A percentile compares a stretch with the other conserved stretches of the same genome.
Conservation (phyloP, 2,329 filamentous ascomycete species). For the Bipolaris victoriae region DNA sequence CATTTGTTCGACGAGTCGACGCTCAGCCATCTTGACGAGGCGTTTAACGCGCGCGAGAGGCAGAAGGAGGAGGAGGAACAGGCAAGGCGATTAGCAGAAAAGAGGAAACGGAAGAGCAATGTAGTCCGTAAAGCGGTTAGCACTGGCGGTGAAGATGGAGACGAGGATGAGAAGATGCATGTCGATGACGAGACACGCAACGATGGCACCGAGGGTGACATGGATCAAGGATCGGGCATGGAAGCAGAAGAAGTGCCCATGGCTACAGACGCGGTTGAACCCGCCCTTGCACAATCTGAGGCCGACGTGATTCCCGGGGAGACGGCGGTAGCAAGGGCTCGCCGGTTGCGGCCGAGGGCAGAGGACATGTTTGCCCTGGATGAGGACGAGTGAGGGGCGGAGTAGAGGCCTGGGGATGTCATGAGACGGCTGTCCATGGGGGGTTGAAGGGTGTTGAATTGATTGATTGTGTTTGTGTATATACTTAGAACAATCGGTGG, state of each 20-base stretch:
- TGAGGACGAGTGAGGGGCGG: conserved; percentile 11
- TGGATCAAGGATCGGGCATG: conserved; percentile 1
- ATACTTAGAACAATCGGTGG: not conserved
- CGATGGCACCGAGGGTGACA: conserved; percentile 3
- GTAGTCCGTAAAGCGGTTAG: conserved; percentile 15
- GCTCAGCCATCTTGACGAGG: conserved; percentile 32
- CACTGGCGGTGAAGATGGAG: conserved; percentile 18
- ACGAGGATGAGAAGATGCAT: conserved; percentile 29
- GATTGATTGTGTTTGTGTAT: not conserved
- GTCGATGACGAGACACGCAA: conserved; percentile 21
- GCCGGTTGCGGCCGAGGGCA: conserved; percentile 43
- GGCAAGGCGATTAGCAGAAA: conserved; percentile 68
- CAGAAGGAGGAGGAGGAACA: conserved; percentile 62
- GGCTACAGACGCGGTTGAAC: not conserved
- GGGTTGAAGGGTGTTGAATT: no score
- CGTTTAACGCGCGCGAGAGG: conserved; percentile 46
- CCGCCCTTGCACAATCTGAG: not conserved
- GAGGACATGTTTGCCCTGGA: conserved; percentile 51
- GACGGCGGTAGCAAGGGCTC: conserved; percentile 45
- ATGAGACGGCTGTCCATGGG: not conserved
- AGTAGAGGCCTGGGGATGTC: conserved; percentile 10
- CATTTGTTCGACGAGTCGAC: conserved; percentile 41
- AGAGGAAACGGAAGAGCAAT: conserved; percentile 27
- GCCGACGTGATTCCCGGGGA: conserved; percentile 35
- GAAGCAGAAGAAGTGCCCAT: not conserved